These are phyloP conservation scores for Beauveria scarabaeidicola DNA, from an alignment of 2,329 filamentous ascomycete species.

Conservation along the genomic window DNA sequence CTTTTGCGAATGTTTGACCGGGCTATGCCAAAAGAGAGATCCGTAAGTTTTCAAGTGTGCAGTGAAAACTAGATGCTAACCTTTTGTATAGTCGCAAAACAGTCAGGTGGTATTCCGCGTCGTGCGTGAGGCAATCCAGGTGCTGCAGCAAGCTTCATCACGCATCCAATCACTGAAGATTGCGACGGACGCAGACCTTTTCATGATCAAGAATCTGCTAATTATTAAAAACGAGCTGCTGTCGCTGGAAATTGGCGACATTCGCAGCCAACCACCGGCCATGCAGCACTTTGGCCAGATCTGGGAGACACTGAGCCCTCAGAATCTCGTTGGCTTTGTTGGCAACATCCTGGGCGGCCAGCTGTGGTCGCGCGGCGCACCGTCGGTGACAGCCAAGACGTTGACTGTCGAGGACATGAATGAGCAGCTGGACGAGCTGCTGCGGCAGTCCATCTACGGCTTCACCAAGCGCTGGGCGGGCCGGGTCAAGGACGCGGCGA, in stretches of 20 bases:
- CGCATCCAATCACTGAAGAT: conserved; percentile 55
- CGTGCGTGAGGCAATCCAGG: conserved; percentile 80
- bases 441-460: conserved; percentile 53
- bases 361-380: conserved; percentile 34
- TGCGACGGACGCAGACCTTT: conserved; percentile 70
- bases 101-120: conserved; percentile 57
- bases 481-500: conserved; percentile 40
- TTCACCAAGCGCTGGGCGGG: conserved; percentile 54
- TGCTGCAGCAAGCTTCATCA: conserved; percentile 67
- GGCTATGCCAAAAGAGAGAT: conserved; percentile 55
- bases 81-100: conserved; percentile 28
- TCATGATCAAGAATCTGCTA: conserved; percentile 89
- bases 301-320: conserved; percentile 53
- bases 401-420: conserved; percentile 49
- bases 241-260: conserved; percentile 81
- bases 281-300: conserved; percentile 58
- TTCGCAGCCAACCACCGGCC: conserved; percentile 38
- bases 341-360: conserved; percentile 48
- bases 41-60: conserved; percentile 34
- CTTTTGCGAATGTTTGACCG: conserved; percentile 55
- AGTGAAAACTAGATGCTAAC: conserved; percentile 11
- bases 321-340: conserved; percentile 52
- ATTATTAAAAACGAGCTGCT: conserved; percentile 94
- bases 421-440: conserved; percentile 55
- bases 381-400: conserved; percentile 29